Conservation (phyloP, 176 grass and related monocot species). For the Bromus sterilis region DNA sequence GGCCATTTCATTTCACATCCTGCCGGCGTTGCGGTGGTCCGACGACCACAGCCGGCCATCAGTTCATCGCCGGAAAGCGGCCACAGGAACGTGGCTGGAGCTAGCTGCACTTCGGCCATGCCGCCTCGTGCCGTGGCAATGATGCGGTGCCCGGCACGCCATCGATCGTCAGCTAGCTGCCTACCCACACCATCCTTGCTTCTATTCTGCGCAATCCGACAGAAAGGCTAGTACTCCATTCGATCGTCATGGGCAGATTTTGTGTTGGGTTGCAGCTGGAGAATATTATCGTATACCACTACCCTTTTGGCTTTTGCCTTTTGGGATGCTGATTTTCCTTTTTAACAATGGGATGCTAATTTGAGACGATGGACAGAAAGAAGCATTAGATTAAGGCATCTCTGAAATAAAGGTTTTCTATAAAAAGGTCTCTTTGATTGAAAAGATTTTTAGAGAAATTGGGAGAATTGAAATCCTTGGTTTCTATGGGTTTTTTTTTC, state of each 20-base stretch:
- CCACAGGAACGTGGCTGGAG: not conserved
- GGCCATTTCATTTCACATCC: not conserved
- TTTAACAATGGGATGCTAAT: constrained; percentile 9
- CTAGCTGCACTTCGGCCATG: not conserved
- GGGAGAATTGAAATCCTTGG: not conserved
- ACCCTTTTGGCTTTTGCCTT: not conserved
- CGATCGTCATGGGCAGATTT: not conserved
- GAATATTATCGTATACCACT: not conserved
- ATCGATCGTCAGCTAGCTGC: not conserved
- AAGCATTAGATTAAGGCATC: not conserved
- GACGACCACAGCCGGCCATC: not conserved
- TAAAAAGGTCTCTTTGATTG: not conserved
- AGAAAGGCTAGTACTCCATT: not conserved
- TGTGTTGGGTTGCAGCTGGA: not conserved
- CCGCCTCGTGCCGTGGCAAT: constrained; percentile 8
- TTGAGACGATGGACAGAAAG: not conserved
- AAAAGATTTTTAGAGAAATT: not conserved
- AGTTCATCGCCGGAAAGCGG: not conserved
- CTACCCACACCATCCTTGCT: not conserved
- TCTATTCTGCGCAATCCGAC: constrained; percentile 1
- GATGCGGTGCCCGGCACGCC: not conserved
- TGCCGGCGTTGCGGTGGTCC: not conserved
- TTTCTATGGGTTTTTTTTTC: not conserved
- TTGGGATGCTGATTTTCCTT: not conserved
- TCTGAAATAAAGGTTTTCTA: too few species aligned